Percentiles rank a stretch among this genome's conserved stretches.
Evolutionary conservation across 495 filamentous ascomycete species (phyloP).

Genomic region (Aspergillus heteromorphus): DNA sequence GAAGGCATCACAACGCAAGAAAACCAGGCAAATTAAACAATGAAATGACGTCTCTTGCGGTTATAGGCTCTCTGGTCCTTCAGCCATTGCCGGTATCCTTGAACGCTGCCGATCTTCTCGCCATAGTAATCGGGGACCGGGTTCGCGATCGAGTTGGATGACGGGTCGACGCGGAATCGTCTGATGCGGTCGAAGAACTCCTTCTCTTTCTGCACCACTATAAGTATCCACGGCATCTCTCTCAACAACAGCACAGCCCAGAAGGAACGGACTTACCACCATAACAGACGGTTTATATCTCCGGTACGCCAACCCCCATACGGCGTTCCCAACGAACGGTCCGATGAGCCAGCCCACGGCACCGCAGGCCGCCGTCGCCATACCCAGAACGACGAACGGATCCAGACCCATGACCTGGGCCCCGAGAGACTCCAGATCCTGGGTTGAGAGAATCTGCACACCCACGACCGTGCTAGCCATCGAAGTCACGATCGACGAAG

Average conservation of each 20-base stretch:
- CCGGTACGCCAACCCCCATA: conserved; percentile 68
- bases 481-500: conserved; percentile 62
- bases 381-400: conserved; percentile 75
- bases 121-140: conserved; percentile 69
- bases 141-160: conserved; percentile 59
- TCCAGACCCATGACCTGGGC: conserved; percentile 71
- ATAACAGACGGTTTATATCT: conserved; percentile 61
- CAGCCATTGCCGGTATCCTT: conserved; percentile 87
- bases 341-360: conserved; percentile 82
- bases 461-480: conserved; percentile 53
- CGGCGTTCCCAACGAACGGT: conserved; percentile 67
- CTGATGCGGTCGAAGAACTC: conserved; percentile 87
- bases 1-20: conserved; percentile 2
- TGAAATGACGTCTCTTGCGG: conserved; percentile 71
- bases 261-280: conserved; percentile 43
- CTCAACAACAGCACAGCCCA: background rate
- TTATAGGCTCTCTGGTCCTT: conserved; percentile 98
- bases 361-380: conserved; percentile 66
- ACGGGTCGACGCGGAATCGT: conserved; percentile 84
- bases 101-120: conserved; percentile 92
- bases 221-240: conserved; percentile 6
- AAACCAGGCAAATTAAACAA: conserved; percentile 21
- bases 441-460: conserved; percentile 55
- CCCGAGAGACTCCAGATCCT: conserved; percentile 63
- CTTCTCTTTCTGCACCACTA: conserved; percentile 67